Evolutionary conservation across 305 asterid species (phyloP).

Genomic region (Withania somnifera): DNA sequence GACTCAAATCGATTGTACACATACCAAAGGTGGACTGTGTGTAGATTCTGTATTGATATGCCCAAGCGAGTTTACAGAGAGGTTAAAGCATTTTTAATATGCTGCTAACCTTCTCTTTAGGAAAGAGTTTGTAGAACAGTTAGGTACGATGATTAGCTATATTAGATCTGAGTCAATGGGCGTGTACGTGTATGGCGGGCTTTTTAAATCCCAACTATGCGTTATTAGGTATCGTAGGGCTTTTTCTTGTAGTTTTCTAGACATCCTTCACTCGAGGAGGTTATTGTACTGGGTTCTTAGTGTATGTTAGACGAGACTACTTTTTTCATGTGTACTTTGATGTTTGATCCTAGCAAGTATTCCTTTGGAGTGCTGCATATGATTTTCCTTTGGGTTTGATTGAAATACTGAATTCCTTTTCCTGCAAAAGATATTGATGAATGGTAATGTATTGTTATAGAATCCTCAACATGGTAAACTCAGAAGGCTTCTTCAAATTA

Average conservation of each 20-base stretch:
- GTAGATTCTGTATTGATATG: slow-evolving; percentile 63
- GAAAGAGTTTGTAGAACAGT: neutral
- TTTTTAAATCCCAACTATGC: neutral
- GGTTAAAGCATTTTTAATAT: slow-evolving; percentile 31
- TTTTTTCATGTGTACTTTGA: neutral
- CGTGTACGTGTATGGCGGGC: neutral
- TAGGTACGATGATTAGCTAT: neutral
- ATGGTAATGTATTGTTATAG: no score
- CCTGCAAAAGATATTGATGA: no score
- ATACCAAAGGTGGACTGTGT: slow-evolving; percentile 87
- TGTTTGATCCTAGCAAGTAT: neutral
- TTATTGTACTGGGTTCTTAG: neutral
- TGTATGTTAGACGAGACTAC: neutral
- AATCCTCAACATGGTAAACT: no score
- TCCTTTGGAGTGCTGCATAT: no score
- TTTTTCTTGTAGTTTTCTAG: neutral
- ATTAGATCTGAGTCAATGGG: neutral
- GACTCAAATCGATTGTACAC: slow-evolving; percentile 97
- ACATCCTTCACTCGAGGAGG: neutral
- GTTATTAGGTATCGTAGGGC: neutral
- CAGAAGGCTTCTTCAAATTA: no score
- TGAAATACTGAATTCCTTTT: no score
- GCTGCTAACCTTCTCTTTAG: slow-evolving; percentile 12
- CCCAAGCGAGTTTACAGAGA: slow-evolving; percentile 43
- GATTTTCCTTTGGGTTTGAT: no score